Evolutionary conservation across 2,329 filamentous ascomycete genomes (phyloP).

Genomic region (Trichoderma brevicompactum): DNA sequence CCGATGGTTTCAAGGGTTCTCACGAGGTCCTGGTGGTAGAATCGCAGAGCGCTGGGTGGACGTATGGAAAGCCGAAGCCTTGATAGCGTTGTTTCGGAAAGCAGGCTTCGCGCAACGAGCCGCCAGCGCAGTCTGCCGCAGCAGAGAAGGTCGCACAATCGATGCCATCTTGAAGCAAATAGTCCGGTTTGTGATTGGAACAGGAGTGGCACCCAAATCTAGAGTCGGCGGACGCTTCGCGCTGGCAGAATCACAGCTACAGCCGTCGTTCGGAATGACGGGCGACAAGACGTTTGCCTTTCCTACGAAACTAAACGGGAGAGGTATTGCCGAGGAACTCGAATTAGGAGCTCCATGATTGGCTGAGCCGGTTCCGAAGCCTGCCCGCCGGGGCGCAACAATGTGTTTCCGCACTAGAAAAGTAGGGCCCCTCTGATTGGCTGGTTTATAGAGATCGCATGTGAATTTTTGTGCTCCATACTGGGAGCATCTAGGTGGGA

Average conservation of each 20-base stretch:
- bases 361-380: constrained; percentile 26
- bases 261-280: constrained; percentile 20
- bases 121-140: constrained; percentile 57
- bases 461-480: constrained; percentile 36
- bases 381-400: constrained; percentile 38
- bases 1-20: constrained; percentile 43
- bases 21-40: constrained; percentile 85
- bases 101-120: constrained; percentile 38
- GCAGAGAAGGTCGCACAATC: constrained; percentile 57
- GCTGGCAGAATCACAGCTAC: constrained; percentile 18
- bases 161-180: constrained; percentile 55
- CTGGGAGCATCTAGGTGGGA: constrained; percentile 24
- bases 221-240: constrained; percentile 17
- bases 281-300: background rate
- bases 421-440: constrained; percentile 39
- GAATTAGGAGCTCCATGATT: constrained; percentile 31
- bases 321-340: constrained; percentile 31
- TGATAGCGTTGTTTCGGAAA: constrained; percentile 47
- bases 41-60: constrained; percentile 76
- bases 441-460: constrained; percentile 31
- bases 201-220: background rate
- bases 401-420: constrained; percentile 32
- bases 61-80: constrained; percentile 84
- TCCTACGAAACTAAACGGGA: constrained; percentile 22
- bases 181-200: background rate